Percentiles rank a stretch among this genome's conserved stretches.
Evolutionary conservation across 352 stramenopile species (phyloP).

Genomic region (Pythium periplocum): DNA sequence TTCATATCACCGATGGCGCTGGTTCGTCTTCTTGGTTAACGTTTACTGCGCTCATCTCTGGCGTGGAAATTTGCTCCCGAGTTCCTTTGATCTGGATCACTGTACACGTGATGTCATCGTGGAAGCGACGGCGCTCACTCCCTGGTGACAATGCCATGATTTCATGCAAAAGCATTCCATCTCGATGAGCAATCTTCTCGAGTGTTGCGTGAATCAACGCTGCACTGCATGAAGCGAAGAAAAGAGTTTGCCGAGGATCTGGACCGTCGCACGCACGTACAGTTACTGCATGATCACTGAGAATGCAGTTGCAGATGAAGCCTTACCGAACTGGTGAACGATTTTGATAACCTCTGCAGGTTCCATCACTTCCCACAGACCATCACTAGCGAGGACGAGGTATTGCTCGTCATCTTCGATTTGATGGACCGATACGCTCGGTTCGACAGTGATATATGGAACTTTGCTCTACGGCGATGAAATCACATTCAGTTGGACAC

Average conservation of each 20-base stretch:
- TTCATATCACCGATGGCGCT: too few species aligned
- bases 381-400: slow-evolving; percentile 77
- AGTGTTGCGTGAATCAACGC: slow-evolving; percentile 66
- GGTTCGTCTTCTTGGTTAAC: too few species aligned
- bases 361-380: slow-evolving; percentile 76
- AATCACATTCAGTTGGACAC: background rate
- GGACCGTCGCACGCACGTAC: too few species aligned
- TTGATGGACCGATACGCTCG: slow-evolving; percentile 42
- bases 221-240: slow-evolving; percentile 47
- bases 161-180: slow-evolving; percentile 68
- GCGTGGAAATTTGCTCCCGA: too few species aligned
- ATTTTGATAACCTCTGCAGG: slow-evolving; percentile 58
- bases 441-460: slow-evolving; percentile 72
- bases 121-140: slow-evolving; percentile 41
- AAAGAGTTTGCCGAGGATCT: slow-evolving; percentile 40
- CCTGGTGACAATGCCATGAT: slow-evolving; percentile 50
- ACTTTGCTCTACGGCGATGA: slow-evolving; percentile 51
- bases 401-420: slow-evolving; percentile 57
- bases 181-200: slow-evolving; percentile 62
- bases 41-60: too few species aligned
- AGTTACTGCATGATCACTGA: too few species aligned
- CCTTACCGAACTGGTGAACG: slow-evolving; percentile 62
- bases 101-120: slow-evolving; percentile 81
- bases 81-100: slow-evolving; percentile 46
- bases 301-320: too few species aligned